Evolutionary conservation across 2,329 filamentous ascomycete genomes (phyloP), one percentile per base, ranked within the genome.

Genomic region (Cytospora piceae): DNA sequence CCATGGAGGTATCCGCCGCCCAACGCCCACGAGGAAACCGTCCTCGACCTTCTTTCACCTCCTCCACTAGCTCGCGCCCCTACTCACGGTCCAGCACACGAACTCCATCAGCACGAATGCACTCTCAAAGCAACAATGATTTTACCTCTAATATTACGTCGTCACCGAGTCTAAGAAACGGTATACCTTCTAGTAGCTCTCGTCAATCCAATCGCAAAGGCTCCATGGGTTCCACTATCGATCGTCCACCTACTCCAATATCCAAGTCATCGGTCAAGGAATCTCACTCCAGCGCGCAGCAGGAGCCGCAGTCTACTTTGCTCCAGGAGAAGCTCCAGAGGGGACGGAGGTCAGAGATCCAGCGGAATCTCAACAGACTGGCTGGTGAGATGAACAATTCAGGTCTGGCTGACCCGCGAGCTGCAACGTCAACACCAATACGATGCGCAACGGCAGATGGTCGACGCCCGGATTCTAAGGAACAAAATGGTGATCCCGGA

Each of bases 311-410:
- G 17, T 87, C 85, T 0, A 80, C 76, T 20, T 83, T 86, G 59
- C 76, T 87, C 2, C 85, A 85, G 56, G 84, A 87, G 71, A 82
- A 79, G 67, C 74, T 87, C n/a, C 80, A 82, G 57, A 81, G 77
- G 32, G 82, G 85, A 69, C 80, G 84, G 39, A 80, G 75, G 61
- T 77, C 79, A 0, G 84, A 86, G 69, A 78, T 77, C 58, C 82
- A 84, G 51, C 79, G 80, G 55, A 70, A 76, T 22, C 74, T 78
- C 4, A 77, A 77, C 24, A 76, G 75, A 34, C 69, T 75, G 14
- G 77, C 76, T 60, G 74, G 75, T 8, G 78, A 80, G 27, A 74
- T 80, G 69, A 77, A 74, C 56, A 72, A 76, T 0, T 79, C 79
- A 0, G 46, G 76, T 1, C 79, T 78, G 27, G 70, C 75, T 6